Evolutionary conservation across 1,284 basidiomycete species (phyloP), one percentile per base, ranked within the genome.

Genomic region (Moesziomyces globuligerus): DNA sequence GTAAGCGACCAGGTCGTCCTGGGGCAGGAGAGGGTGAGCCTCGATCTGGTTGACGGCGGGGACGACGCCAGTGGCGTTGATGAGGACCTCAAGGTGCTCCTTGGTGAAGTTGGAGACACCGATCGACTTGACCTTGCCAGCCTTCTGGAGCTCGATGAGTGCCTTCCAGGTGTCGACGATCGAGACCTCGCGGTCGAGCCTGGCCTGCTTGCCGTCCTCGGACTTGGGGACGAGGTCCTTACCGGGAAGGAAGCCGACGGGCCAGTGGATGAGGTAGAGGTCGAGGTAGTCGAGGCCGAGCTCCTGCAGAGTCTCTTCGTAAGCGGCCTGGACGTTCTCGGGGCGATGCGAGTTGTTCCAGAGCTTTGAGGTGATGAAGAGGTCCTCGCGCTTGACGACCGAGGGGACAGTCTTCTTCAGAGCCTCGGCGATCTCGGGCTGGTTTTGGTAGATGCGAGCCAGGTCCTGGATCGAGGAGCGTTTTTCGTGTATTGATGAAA

Each of bases 11-110:
- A 81, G 65, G 32, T 79, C 80, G 52, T 80, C 74, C 60, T 81
- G 80, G 11, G 75, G 79, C 13, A 81, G 74, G 4, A 80, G 65
- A 7, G 92, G 92, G 85, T 94, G 93, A 29, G 88, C 88, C 83
- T 94, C 91, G 70, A 94, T 85, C 85, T 94, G 92, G 85, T 93
- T 93, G 45, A 85, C 88, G 38, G 86, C 90, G 20, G 92, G 92
- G 51, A 88, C 86, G 51, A 90, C 89, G 20, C 90, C 90, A 4
- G 91, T 92, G 3, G 88, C 90, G 13, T 87, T 84, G 75, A 89
- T 89, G 79, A 94, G 87, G 29, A 85, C 89, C 79, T 91, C 83
- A 56, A 93, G 83, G 46, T 89, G 85, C 40, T 86, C 85, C 48
- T 89, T 84, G 28, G 86, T 88, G 82, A 92, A 93, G 87, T 94